phyloP scores from a whole-genome alignment of 805 yeast genomes.

The Clavispora asparagi region DNA sequence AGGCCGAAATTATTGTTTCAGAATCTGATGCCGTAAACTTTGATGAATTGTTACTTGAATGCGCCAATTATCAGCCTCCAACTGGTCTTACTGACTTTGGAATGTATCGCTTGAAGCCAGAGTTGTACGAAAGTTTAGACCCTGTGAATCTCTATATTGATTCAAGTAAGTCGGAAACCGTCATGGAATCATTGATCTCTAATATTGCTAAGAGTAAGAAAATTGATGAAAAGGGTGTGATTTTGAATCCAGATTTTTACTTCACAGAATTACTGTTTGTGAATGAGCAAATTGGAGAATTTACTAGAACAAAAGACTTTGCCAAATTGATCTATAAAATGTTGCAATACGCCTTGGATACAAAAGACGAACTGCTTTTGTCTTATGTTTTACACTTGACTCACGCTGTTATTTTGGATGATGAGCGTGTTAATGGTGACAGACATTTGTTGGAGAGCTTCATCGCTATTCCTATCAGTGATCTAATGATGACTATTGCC shows the following conservation, averaged over 20 bases:
- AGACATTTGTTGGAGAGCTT: constrained; percentile 39
- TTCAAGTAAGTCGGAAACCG: constrained; percentile 45
- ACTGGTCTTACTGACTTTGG: constrained; percentile 55
- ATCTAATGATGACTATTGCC: constrained; percentile 47
- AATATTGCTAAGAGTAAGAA: constrained; percentile 36
- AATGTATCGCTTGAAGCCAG: constrained; percentile 59
- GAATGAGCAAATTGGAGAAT: constrained; percentile 37
- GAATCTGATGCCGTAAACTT: constrained; percentile 33
- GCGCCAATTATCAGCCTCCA: constrained; percentile 63
- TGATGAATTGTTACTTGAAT: constrained; percentile 51
- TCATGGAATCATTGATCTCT: constrained; percentile 43
- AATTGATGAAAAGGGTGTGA: constrained; percentile 35
- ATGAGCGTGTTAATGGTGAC: constrained; percentile 38
- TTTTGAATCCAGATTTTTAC: constrained; percentile 43
- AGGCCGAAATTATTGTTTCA: constrained; percentile 17
- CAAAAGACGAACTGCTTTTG: constrained; percentile 49
- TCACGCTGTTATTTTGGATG: constrained; percentile 58
- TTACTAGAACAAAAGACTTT: constrained; percentile 48
- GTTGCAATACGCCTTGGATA: constrained; percentile 48
- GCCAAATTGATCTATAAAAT: constrained; percentile 55
- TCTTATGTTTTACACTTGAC: constrained; percentile 61
- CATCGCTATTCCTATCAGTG: constrained; percentile 52
- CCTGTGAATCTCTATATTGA: constrained; percentile 26
- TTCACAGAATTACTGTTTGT: constrained; percentile 30
- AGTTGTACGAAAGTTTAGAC: constrained; percentile 52